A percentile compares a stretch with the other conserved stretches of the same genome.
Evolutionary conservation across 2,329 filamentous ascomycete genomes (phyloP).

Genomic region (Fusarium sp.): DNA sequence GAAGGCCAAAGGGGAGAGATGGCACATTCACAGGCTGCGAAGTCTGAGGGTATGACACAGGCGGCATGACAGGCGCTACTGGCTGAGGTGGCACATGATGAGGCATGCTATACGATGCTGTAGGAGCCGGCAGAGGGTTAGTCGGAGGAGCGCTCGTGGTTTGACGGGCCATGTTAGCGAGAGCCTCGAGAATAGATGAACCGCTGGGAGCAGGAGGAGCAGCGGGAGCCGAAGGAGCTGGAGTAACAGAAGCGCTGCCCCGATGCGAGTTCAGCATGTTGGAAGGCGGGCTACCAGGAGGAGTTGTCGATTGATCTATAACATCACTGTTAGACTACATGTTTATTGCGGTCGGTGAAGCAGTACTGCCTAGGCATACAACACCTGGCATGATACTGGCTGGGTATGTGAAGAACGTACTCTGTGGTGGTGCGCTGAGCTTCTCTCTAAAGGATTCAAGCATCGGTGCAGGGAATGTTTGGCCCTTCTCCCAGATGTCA

Average conservation of each 20-base stretch:
- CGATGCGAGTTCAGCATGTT: slow-evolving; percentile 58
- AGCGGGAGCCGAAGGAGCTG: slow-evolving; percentile 48
- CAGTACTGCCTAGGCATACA: slow-evolving; percentile 3
- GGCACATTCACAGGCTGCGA: slow-evolving; percentile 71
- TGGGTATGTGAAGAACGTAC: slow-evolving; percentile 65
- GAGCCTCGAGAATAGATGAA: slow-evolving; percentile 78
- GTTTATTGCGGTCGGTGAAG: slow-evolving; percentile 6
- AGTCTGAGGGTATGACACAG: slow-evolving; percentile 56
- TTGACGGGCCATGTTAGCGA: slow-evolving; percentile 84
- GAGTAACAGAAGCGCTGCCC: slow-evolving; percentile 37
- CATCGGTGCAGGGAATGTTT: slow-evolving; percentile 87
- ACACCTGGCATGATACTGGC: slow-evolving; percentile 1
- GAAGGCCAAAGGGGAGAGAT: slow-evolving; percentile 59
- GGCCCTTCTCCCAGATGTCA: slow-evolving; percentile 97
- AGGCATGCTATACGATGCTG: slow-evolving; percentile 58
- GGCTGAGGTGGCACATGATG: slow-evolving; percentile 51
- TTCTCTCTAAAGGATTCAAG: slow-evolving; percentile 86
- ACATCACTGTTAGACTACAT: slow-evolving; percentile 56
- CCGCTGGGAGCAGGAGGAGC: slow-evolving; percentile 59
- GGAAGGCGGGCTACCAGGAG: slow-evolving; percentile 71
- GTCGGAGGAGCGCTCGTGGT: slow-evolving; percentile 66
- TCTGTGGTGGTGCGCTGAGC: slow-evolving; percentile 71
- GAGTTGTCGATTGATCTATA: slow-evolving; percentile 78
- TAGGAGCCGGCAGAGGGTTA: slow-evolving; percentile 56
- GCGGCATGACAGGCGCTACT: slow-evolving; percentile 49